Base-by-base conservation (phyloP, 2,329 filamentous ascomycete species). In the Talaromyces islandicus region DNA sequence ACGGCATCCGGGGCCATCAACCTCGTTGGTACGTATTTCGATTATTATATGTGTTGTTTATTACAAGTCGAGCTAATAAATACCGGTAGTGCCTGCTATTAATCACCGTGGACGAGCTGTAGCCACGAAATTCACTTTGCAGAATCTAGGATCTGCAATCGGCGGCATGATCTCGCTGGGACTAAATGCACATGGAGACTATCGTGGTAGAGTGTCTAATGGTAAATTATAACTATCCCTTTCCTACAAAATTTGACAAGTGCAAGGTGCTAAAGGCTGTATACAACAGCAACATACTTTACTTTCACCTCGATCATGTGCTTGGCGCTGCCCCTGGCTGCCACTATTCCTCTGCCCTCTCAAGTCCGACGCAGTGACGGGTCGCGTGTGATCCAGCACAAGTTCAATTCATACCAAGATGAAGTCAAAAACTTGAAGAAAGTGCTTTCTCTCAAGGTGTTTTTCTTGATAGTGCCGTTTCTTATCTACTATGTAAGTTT, bases 1-100 rank as follows among this genome's bases (percentile, higher is more conserved):
- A 58, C 56, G 21, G 46, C 56, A 27, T 58, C 56, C 30, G 56
- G 56, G 6, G 56, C 48, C 2, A 41, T 58, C 25, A 58, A 58
- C n/a, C 56, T 58, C 3, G 56, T 58, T 35, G 24, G 55, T 57
- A 29, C 25, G 41, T 17, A 48, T 17, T 30, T 29, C 32, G n/a
- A n/a, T n/a, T n/a, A n/a, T n/a, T n/a, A n/a, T n/a, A n/a, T n/a
- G n/a, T n/a, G n/a, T n/a, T n/a, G n/a, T n/a, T n/a, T n/a, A n/a
- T n/a, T n/a, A n/a, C n/a, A n/a, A n/a, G n/a, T n/a, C n/a, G n/a
- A n/a, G n/a, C n/a, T n/a, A n/a, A n/a, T n/a, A n/a, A n/a, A n/a
- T n/a, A n/a, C n/a, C n/a, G n/a, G n/a, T n/a, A 52, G 54, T 43
- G 1, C 54, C 54, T 14, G 21, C 35, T 25, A 38, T 56, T n/a